Conservation (phyloP, 2,329 filamentous ascomycete genomes). For the Hypoxylon sp. region DNA sequence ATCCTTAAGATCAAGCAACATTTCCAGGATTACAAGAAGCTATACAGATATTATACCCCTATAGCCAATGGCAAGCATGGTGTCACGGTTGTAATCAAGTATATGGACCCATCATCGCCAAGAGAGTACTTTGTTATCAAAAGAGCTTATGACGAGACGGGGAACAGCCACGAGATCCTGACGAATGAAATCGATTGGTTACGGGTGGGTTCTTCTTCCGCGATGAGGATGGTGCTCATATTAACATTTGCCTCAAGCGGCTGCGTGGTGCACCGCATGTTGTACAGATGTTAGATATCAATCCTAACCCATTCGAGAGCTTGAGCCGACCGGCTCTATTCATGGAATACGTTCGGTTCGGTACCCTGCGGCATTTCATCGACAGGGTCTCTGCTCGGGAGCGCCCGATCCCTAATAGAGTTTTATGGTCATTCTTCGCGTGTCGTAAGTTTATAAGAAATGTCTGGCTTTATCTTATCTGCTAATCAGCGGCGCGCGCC, state of each 20-base stretch:
- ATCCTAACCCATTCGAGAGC: background rate
- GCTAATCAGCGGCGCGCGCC: background rate
- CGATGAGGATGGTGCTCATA: background rate
- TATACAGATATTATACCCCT: background rate
- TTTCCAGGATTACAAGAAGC: background rate
- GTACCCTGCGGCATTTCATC: background rate
- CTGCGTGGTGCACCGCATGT: background rate
- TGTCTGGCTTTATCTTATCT: background rate
- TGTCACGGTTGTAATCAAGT: background rate
- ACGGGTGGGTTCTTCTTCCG: background rate
- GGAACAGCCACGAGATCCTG: background rate
- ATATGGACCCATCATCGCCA: background rate
- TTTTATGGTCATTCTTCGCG: background rate
- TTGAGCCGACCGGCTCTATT: background rate
- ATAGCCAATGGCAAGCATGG: background rate
- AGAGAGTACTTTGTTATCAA: background rate
- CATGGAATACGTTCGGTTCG: background rate
- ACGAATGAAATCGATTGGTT: background rate
- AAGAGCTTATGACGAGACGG: background rate
- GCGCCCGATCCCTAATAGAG: background rate
- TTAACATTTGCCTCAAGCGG: background rate
- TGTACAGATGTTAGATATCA: background rate
- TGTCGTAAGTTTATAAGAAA: background rate
- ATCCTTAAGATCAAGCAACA: background rate
- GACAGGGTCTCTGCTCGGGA: background rate